Base-by-base conservation (phyloP, 805 yeast genomes). In the Ogataea siamensis region DNA sequence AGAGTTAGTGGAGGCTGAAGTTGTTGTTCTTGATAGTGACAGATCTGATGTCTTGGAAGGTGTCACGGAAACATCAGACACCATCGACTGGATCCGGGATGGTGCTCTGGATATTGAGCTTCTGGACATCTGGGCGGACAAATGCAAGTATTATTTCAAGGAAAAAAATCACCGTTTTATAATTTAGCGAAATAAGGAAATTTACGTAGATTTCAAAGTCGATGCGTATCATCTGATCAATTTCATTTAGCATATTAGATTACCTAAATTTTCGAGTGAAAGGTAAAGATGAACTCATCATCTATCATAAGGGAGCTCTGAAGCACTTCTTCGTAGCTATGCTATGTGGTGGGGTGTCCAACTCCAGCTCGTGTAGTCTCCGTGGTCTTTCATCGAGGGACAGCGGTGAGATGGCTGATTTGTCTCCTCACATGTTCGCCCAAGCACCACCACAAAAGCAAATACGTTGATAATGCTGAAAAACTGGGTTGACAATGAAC, bases 361-460 rank as follows among this genome's bases (percentile, higher is more conserved):
- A n/a, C n/a, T n/a, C n/a, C n/a, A n/a, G n/a, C n/a, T n/a, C n/a
- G n/a, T n/a, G n/a, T n/a, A n/a, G n/a, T n/a, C n/a, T n/a, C n/a
- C n/a, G n/a, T n/a, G n/a, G n/a, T n/a, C n/a, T n/a, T n/a, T n/a
- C n/a, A n/a, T n/a, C n/a, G n/a, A n/a, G n/a, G n/a, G n/a, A n/a
- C n/a, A n/a, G n/a, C n/a, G n/a, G n/a, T n/a, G n/a, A n/a, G n/a
- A n/a, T n/a, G n/a, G n/a, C n/a, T n/a, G n/a, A n/a, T n/a, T n/a
- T n/a, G 18, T 7, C 21, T 18, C n/a, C 6, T 38, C 29, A 57
- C 21, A 68, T 29, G 44, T 71, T 72, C 2, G 77, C 78, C 91
- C 91, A 83, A 4, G 79, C 71, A 25, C 86, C 83, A 0, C 93
- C 93, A 58, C 95, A 85, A 23, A 84, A 64, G 60, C 95, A 85